Base-by-base conservation (phyloP, 257 asterid genomes). In the Solanum ossicruentum region DNA sequence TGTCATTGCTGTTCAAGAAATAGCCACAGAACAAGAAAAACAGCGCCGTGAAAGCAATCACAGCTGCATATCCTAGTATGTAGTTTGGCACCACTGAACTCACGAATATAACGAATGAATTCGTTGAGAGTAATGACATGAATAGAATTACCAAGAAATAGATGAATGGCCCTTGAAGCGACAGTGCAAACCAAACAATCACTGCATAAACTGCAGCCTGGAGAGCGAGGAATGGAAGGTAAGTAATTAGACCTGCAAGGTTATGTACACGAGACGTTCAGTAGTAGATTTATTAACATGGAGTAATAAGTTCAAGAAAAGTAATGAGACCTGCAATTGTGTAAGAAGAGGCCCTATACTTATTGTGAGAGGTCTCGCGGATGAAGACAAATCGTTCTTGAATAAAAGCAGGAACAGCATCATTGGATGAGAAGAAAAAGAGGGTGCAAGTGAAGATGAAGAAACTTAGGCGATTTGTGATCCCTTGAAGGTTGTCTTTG, bases 371-470 rank as follows among this genome's bases (percentile, higher is more conserved):
- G 28, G 96, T 93, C 80, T 95, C 98, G 1, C 95, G 95, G 18
- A 95, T 87, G 87, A 93, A 93, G 54, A 95, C 89, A 92, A 91
- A 92, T 56, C 98, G 95, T 80, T 95, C 98, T 61, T 95, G 98
- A 83, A 95, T 95, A 88, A 95, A 95, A 45, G 98, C 98, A 1
- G 98, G 98, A 70, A 95, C 98, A 8, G 98, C 98, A 65, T 93
- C 98, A 78, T 95, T 95, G 20, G 98, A 95, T 36, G 98, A 93
- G 88, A 92, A 93, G 96, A 93, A 95, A 84, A 95, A 91, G 84
- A 93, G 92, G 84, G 97, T 92, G 70, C 93, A 97, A 1, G 98
- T 93, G 87, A 95, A 95, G 88, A 95, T 93, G 90, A 93, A 91
- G 95, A 95, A 93, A 88, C 97, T 92, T 36, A 93, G 87, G 17